phyloP scores from a whole-genome alignment of 192 early-diverging fungal species.

The Backusella mclennaniae region DNA sequence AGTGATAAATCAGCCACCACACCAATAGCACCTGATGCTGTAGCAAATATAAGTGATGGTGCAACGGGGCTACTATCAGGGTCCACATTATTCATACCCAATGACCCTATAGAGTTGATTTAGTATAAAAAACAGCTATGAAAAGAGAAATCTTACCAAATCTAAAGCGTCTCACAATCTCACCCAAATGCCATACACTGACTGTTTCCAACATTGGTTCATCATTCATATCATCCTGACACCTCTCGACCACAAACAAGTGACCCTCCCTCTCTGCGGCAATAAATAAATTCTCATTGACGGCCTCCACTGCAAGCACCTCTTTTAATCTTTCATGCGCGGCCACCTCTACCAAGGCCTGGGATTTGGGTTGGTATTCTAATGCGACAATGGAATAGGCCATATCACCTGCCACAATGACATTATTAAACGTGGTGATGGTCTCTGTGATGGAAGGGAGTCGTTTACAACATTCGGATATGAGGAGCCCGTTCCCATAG shows the following conservation, averaged over 20 bases:
- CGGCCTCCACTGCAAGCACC: conserved; percentile 57
- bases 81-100: conserved; percentile 67
- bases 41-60: conserved; percentile 69
- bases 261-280: conserved; percentile 60
- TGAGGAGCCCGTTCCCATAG: conserved; percentile 5
- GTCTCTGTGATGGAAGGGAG: conserved; percentile 61
- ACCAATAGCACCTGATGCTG: conserved; percentile 79
- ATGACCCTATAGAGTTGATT: conserved; percentile 50
- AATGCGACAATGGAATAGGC: conserved; percentile 73
- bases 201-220: conserved; percentile 52
- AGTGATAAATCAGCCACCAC: conserved; percentile 70
- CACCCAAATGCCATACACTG: conserved; percentile 80
- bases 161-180: conserved; percentile 76
- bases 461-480: conserved; percentile 26
- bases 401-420: conserved; percentile 80
- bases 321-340: conserved; percentile 60
- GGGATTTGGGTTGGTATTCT: conserved; percentile 41
- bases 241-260: conserved; percentile 56
- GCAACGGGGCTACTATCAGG: conserved; percentile 55
- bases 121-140: neutral
- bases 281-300: conserved; percentile 60
- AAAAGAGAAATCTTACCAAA: conserved; percentile 51
- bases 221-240: conserved; percentile 55
- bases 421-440: conserved; percentile 61
- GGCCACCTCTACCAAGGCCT: conserved; percentile 57